phyloP scores from a whole-genome alignment of 345 rosid species.

The Syzygium aqueum region DNA sequence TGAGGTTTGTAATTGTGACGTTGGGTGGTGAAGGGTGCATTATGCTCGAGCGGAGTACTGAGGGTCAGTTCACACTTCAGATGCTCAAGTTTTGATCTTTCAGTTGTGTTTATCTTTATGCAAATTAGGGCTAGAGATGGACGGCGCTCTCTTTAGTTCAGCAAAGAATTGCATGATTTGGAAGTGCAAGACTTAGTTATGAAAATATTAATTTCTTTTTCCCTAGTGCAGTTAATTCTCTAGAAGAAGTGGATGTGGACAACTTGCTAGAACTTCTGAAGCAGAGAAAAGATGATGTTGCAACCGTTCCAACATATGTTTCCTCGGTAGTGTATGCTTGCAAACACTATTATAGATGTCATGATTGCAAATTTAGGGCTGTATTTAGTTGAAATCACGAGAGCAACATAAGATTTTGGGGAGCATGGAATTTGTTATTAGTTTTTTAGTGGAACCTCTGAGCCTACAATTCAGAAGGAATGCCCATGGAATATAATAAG shows the following conservation, averaged over 20 bases:
- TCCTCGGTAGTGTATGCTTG: slow-evolving; percentile 38
- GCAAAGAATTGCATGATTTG: background rate
- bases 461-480: background rate
- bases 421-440: background rate
- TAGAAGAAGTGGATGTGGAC: slow-evolving; percentile 54
- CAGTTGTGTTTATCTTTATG: background rate
- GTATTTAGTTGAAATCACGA: background rate
- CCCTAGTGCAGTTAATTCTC: slow-evolving; percentile 16
- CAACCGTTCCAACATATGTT: slow-evolving; percentile 36
- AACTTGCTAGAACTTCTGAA: slow-evolving; percentile 39
- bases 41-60: slow-evolving; percentile 57
- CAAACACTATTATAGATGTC: background rate
- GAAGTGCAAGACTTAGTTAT: background rate
- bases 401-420: background rate
- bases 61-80: slow-evolving; percentile 32
- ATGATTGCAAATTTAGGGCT: background rate
- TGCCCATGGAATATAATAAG: background rate
- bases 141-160: background rate
- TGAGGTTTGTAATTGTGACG: slow-evolving; percentile 66
- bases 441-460: background rate
- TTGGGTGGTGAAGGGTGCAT: slow-evolving; percentile 78
- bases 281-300: slow-evolving; percentile 33
- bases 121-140: background rate
- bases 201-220: background rate
- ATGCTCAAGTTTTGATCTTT: background rate